phyloP scores from a whole-genome alignment of 2,329 filamentous ascomycete species.

The Sporothrix dimorphospora region DNA sequence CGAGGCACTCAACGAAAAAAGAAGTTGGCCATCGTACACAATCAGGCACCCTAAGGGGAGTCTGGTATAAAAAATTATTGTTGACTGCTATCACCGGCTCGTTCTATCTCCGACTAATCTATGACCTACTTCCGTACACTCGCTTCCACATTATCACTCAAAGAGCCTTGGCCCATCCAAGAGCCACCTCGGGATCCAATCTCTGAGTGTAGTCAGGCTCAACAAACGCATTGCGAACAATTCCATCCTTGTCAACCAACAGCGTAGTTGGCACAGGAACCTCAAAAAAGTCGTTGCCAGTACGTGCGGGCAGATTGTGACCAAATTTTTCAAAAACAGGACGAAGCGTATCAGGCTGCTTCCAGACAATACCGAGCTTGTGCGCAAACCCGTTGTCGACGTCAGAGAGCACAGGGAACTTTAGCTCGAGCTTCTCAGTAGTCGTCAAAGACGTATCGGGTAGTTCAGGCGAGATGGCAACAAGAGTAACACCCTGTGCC shows the following conservation, averaged over 20 bases:
- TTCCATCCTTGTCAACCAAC: slow-evolving; percentile 42
- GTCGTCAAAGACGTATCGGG: slow-evolving; percentile 45
- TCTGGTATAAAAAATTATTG: too few species aligned
- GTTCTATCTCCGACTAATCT: too few species aligned
- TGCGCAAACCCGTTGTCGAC: slow-evolving; percentile 42
- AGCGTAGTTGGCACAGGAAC: slow-evolving; percentile 47
- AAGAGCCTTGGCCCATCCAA: slow-evolving; percentile 43
- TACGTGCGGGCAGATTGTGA: slow-evolving; percentile 39
- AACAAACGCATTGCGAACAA: slow-evolving; percentile 43
- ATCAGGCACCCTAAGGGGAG: too few species aligned
- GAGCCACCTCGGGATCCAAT: slow-evolving; percentile 42
- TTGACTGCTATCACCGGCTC: too few species aligned
- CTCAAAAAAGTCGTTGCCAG: slow-evolving; percentile 45
- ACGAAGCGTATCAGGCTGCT: slow-evolving; percentile 39
- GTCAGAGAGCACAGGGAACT: slow-evolving; percentile 48
- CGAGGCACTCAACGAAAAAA: slow-evolving; percentile 33
- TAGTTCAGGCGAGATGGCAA: slow-evolving; percentile 49
- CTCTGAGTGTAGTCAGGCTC: slow-evolving; percentile 46
- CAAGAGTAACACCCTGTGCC: slow-evolving; percentile 45
- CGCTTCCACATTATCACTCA: not conserved
- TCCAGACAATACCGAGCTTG: slow-evolving; percentile 44
- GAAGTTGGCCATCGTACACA: too few species aligned
- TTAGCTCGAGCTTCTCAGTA: slow-evolving; percentile 46
- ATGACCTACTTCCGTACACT: not conserved
- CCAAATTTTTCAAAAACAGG: slow-evolving; percentile 39